These are phyloP conservation scores for Peronosclerospora sorghi DNA, from an alignment of 352 stramenopile species.

Conservation along the genomic window DNA sequence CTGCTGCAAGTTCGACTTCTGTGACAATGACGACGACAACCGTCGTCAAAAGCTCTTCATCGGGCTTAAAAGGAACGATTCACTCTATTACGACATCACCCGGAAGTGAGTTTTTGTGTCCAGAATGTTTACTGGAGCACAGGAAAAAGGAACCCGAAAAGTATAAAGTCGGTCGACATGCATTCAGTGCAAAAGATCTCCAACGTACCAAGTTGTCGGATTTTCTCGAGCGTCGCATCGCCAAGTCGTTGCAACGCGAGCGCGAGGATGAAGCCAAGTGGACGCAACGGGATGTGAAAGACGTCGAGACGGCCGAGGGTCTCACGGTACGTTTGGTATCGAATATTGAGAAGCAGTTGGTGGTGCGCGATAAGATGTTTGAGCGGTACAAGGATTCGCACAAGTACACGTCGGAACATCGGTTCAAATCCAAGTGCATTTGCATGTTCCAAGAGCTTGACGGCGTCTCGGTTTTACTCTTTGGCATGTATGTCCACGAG, in stretches of 20 bases:
- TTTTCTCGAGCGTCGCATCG: slow-evolving; percentile 89
- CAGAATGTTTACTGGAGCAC: slow-evolving; percentile 88
- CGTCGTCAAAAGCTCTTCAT: slow-evolving; percentile 17
- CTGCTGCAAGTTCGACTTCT: slow-evolving; percentile 10
- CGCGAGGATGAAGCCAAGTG: slow-evolving; percentile 78
- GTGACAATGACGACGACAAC: slow-evolving; percentile 24
- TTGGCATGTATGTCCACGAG: slow-evolving; percentile 99
- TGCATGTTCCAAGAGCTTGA: slow-evolving; percentile 99
- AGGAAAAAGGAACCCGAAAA: slow-evolving; percentile 76
- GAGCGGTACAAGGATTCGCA: slow-evolving; percentile 87
- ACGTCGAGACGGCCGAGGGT: slow-evolving; percentile 84
- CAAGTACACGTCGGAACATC: slow-evolving; percentile 83
- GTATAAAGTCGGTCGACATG: slow-evolving; percentile 74
- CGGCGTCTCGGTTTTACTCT: slow-evolving; percentile 97
- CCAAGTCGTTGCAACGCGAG: slow-evolving; percentile 79
- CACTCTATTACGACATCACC: slow-evolving; percentile 69
- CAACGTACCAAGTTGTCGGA: slow-evolving; percentile 91
- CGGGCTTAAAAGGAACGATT: slow-evolving; percentile 21
- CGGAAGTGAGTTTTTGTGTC: slow-evolving; percentile 87
- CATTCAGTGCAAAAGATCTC: slow-evolving; percentile 91
- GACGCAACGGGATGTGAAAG: slow-evolving; percentile 73
- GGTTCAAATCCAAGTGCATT: slow-evolving; percentile 96
- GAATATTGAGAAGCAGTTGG: slow-evolving; percentile 92
- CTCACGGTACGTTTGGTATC: slow-evolving; percentile 93
- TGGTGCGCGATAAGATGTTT: slow-evolving; percentile 93